Base-by-base conservation (phyloP, 2,329 filamentous ascomycete species). In the Aspergillus latus region DNA sequence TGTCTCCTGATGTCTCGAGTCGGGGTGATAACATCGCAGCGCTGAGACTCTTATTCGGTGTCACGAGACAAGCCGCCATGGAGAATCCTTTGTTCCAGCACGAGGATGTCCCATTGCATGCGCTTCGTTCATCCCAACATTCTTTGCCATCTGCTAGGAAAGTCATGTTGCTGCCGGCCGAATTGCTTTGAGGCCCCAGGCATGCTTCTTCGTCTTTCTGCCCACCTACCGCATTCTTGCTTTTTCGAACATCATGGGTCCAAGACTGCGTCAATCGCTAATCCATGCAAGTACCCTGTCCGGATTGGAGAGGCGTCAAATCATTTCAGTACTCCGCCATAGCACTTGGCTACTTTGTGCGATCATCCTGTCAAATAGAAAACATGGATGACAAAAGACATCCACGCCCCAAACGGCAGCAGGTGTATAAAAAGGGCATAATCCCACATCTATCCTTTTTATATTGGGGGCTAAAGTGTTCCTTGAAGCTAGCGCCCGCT, bases 201-300 rank as follows among this genome's bases (percentile, higher is more conserved):
- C 32, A 7, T 34, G 32, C 26, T 10, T 40, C 52, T 34, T n/a
- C 37, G 10, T 6, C 11, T 13, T n/a, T 40, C 37, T 10, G 16
- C 36, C 4, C 11, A 29, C 11, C 34, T 26, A 21, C 30, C 26
- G 26, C 48, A 51, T 51, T 56, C 47, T 56, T 56, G 47, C 48
- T 52, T 56, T 52, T 52, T 52, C 29, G 37, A 43, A 49, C 28
- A 16, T 37, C 37, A 52, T 49, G 39, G 15, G 44, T 39, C 49
- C 43, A 7, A 42, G 39, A 42, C 39, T 7, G 28, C 40, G 36
- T 30, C 36, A 39, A 46, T 46, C 36, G 37, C 45, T 28, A 11
- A 34, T 43, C 47, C 32, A 49, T 56, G 49, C 54, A 56, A 52
- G 37, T 39, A 46, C 16, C 34, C 43, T 56, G 32, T 15, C 40